Evolutionary conservation across 176 grass and related monocot genomes (phyloP).

Genomic region (Carex pumila): DNA sequence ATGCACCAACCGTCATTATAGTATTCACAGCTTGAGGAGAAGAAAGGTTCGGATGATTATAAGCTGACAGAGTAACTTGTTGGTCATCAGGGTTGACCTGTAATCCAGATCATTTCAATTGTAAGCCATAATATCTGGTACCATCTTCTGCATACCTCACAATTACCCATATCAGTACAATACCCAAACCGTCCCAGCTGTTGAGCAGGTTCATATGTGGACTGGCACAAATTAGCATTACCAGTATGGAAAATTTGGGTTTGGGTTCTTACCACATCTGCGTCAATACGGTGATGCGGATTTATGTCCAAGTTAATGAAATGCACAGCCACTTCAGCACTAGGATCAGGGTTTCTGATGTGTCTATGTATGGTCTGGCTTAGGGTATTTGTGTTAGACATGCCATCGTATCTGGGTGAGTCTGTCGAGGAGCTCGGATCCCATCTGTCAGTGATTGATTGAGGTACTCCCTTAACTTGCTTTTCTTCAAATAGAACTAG

Average conservation of each 20-base stretch:
- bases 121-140: no score
- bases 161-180: not conserved
- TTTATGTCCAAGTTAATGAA: not conserved
- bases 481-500: constrained; percentile 8
- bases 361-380: not conserved
- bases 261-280: not conserved
- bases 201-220: not conserved
- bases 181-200: not conserved
- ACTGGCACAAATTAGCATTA: not conserved
- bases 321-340: not conserved
- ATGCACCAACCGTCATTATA: not conserved
- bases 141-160: not conserved
- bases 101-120: not conserved
- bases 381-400: not conserved
- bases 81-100: not conserved
- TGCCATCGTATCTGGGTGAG: not conserved
- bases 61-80: not conserved
- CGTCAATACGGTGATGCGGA: not conserved
- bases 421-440: not conserved
- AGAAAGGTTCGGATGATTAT: not conserved
- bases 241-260: not conserved
- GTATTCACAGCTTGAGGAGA: not conserved
- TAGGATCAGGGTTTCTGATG: not conserved
- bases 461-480: not conserved
- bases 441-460: not conserved